phyloP scores from a whole-genome alignment of 2,329 filamentous ascomycete genomes.

The Chaetomium olivaceum region DNA sequence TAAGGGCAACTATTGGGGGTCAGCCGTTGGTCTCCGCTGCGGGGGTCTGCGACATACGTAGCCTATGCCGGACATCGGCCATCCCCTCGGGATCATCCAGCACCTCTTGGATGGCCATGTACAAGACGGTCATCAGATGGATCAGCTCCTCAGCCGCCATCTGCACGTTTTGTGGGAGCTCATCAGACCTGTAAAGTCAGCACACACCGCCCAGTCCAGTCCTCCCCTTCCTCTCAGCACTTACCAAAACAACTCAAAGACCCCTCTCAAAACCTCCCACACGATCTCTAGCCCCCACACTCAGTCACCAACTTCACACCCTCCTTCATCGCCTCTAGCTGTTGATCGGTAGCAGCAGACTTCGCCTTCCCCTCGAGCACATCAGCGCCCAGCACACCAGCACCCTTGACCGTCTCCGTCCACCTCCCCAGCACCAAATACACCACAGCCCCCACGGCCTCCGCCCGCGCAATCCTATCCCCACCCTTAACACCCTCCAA shows the following conservation, averaged over 20 bases:
- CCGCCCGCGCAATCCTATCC: constrained; percentile 51
- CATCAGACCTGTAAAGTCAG: constrained; percentile 49
- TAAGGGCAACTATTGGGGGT: constrained; percentile 51
- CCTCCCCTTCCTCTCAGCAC: constrained; percentile 23
- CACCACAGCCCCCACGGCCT: constrained; percentile 57
- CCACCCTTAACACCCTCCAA: constrained; percentile 47
- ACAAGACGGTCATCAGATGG: constrained; percentile 64
- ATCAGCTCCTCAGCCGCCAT: constrained; percentile 61
- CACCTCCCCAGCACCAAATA: constrained; percentile 70
- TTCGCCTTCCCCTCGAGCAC: constrained; percentile 43
- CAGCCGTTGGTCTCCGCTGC: constrained; percentile 20
- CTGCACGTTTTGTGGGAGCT: constrained; percentile 48
- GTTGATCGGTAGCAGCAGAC: constrained; percentile 55
- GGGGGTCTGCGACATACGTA: constrained; percentile 46
- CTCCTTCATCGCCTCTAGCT: constrained; percentile 60
- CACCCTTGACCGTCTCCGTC: constrained; percentile 63
- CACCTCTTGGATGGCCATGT: constrained; percentile 58
- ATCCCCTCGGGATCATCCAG: constrained; percentile 55
- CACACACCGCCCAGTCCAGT: constrained; percentile 15
- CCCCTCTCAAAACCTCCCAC: constrained; percentile 52
- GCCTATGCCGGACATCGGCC: constrained; percentile 47
- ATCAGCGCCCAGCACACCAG: constrained; percentile 40
- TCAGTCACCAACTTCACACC: constrained; percentile 54
- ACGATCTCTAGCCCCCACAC: constrained; percentile 53
- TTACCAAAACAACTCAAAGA: constrained; percentile 57